phyloP scores from a whole-genome alignment of 805 yeast genomes.

The Suhomyces prunicola region DNA sequence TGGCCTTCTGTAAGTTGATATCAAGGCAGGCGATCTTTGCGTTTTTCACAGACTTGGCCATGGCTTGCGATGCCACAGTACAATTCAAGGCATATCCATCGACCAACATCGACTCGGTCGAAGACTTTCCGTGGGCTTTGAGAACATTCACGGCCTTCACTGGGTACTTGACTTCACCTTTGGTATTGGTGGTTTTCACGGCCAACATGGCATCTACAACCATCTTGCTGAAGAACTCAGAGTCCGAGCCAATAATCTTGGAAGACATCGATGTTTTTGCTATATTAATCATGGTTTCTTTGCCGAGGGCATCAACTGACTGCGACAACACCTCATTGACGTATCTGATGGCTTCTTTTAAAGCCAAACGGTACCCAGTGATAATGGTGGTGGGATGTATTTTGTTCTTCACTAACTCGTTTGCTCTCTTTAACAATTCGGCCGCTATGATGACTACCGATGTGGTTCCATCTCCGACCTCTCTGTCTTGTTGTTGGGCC shows the following conservation, averaged over 20 bases:
- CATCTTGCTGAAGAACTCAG: constrained; percentile 83
- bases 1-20: constrained; percentile 89
- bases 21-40: constrained; percentile 89
- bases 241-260: constrained; percentile 91
- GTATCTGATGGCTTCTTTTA: constrained; percentile 85
- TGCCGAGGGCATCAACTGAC: constrained; percentile 75
- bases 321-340: constrained; percentile 81
- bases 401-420: constrained; percentile 87
- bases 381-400: constrained; percentile 98
- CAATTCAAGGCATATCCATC: constrained; percentile 96
- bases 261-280: constrained; percentile 98
- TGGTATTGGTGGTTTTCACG: constrained; percentile 82
- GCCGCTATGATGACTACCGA: constrained; percentile 95
- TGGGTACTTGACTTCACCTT: constrained; percentile 90
- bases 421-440: constrained; percentile 87
- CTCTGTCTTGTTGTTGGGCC: constrained; percentile 98
- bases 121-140: constrained; percentile 95
- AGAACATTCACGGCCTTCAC: constrained; percentile 94
- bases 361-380: constrained; percentile 91
- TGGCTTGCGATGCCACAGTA: constrained; percentile 96
- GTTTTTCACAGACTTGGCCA: constrained; percentile 66
- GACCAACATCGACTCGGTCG: constrained; percentile 80
- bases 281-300: constrained; percentile 80
- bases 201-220: constrained; percentile 96
- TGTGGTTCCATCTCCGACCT: constrained; percentile 98